Percentiles rank a stretch among this genome's conserved stretches.
These are phyloP conservation scores for Plectosphaerella plurivora DNA, from an alignment of 2,329 filamentous ascomycete genomes.

Conservation along the genomic window DNA sequence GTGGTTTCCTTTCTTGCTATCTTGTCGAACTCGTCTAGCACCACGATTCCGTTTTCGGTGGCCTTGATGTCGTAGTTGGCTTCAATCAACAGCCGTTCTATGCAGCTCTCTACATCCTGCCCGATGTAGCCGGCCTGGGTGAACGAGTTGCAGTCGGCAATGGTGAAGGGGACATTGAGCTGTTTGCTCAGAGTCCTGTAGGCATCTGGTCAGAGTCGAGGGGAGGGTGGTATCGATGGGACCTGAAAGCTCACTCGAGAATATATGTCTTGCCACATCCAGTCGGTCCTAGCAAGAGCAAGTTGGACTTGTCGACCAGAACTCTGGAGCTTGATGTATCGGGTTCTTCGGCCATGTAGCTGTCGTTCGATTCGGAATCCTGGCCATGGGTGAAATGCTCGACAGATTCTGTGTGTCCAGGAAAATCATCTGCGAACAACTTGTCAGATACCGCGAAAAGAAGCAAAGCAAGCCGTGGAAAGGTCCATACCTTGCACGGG, in stretches of 20 bases:
- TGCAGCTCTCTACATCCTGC: conserved; percentile 94
- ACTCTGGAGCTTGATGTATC: conserved; percentile 39
- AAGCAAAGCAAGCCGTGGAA: conserved; percentile 5
- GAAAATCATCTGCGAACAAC: conserved; percentile 46
- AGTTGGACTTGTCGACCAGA: conserved; percentile 92
- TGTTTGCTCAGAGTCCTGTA: conserved; percentile 80
- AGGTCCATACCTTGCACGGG: conserved; percentile 68
- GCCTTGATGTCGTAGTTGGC: conserved; percentile 83
- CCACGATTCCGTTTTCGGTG: conserved; percentile 88
- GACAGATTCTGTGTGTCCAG: conserved; percentile 45
- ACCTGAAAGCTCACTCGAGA: conserved; percentile 49
- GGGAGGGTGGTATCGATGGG: too few relatives aligned
- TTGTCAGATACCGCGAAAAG: conserved; percentile 26
- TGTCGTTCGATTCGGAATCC: conserved; percentile 26
- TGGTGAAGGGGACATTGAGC: conserved; percentile 92
- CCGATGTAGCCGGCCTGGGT: conserved; percentile 97
- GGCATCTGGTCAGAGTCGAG: not conserved
- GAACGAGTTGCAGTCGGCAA: conserved; percentile 92
- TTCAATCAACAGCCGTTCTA: conserved; percentile 84
- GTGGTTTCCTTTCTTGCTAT: conserved; percentile 83
- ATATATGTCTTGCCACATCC: conserved; percentile 97
- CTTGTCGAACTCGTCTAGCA: conserved; percentile 96
- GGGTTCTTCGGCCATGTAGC: conserved; percentile 45
- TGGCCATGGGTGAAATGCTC: conserved; percentile 34
- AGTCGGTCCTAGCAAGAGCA: conserved; percentile 84